Evolutionary conservation across 169 alveolate species (phyloP).

Genomic region (Cryptosporidium meleagridis): DNA sequence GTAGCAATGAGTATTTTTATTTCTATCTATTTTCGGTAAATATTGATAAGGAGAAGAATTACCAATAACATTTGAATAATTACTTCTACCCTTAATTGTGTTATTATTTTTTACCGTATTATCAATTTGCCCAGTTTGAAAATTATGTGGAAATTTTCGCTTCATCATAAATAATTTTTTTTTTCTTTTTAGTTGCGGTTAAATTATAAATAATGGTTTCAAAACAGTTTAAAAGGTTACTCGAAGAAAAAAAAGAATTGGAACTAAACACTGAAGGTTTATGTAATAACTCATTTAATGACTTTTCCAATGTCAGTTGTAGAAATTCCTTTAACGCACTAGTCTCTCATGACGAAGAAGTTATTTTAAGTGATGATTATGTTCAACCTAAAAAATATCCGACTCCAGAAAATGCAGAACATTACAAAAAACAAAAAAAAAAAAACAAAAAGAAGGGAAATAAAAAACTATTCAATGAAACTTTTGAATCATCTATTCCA

Average conservation of each 20-base stretch:
- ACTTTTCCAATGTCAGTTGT: neutral
- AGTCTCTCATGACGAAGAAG: neutral
- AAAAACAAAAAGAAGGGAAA: neutral
- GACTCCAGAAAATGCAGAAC: neutral
- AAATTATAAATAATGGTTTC: constrained; percentile 19
- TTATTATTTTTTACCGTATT: neutral
- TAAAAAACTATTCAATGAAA: neutral
- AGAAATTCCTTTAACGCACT: neutral
- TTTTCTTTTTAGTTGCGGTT: neutral
- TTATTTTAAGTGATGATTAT: neutral
- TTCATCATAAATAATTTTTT: constrained; percentile 9
- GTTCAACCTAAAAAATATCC: neutral
- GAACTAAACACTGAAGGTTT: neutral
- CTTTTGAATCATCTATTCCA: too few species aligned
- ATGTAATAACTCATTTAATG: neutral
- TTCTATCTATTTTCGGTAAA: neutral
- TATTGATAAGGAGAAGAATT: neutral
- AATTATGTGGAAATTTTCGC: constrained; percentile 50
- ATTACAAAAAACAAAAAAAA: constrained; percentile 6
- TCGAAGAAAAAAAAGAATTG: neutral
- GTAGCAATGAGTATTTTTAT: neutral
- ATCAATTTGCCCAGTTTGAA: constrained; percentile 29
- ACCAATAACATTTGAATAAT: neutral
- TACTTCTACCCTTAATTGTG: neutral
- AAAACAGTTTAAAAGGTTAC: constrained; percentile 24